Percentiles rank a stretch among this genome's conserved stretches.
phyloP scores from a whole-genome alignment of 2,329 filamentous ascomycete species.

The Penicillium verrucosum region DNA sequence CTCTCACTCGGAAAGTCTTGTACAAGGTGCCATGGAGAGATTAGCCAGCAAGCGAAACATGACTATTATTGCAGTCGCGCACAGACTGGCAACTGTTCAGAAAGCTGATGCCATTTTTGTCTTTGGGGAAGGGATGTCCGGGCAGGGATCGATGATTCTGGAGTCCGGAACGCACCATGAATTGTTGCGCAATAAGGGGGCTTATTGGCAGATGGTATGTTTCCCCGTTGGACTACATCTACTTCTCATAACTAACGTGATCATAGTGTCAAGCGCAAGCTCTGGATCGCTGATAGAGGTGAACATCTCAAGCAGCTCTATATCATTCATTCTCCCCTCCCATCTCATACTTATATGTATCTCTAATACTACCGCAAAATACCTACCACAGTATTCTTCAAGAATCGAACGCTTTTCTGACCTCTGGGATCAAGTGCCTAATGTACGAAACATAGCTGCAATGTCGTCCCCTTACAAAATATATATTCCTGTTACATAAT shows the following conservation, averaged over 20 bases:
- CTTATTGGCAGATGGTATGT: conserved; percentile 6
- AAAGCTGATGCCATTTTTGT: conserved; percentile 43
- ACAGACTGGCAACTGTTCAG: conserved; percentile 3
- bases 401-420: too few relatives aligned
- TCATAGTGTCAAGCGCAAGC: conserved; percentile 6
- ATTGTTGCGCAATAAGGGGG: not conserved
- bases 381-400: too few relatives aligned
- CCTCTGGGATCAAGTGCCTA: too few relatives aligned
- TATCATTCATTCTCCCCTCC: not conserved
- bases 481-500: too few relatives aligned
- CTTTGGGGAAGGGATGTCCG: conserved; percentile 57
- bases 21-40: conserved; percentile 67
- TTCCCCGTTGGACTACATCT: not conserved
- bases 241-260: not conserved
- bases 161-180: conserved; percentile 37
- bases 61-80: conserved; percentile 62
- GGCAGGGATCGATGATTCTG: conserved; percentile 46
- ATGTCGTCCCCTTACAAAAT: too few relatives aligned
- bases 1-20: conserved; percentile 62
- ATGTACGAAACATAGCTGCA: too few relatives aligned
- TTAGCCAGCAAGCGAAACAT: conserved; percentile 52
- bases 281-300: not conserved
- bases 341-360: not conserved
- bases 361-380: not conserved
- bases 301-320: not conserved